phyloP scores from a whole-genome alignment of 2,329 filamentous ascomycete genomes.

The Aquanectria penicillioides region DNA sequence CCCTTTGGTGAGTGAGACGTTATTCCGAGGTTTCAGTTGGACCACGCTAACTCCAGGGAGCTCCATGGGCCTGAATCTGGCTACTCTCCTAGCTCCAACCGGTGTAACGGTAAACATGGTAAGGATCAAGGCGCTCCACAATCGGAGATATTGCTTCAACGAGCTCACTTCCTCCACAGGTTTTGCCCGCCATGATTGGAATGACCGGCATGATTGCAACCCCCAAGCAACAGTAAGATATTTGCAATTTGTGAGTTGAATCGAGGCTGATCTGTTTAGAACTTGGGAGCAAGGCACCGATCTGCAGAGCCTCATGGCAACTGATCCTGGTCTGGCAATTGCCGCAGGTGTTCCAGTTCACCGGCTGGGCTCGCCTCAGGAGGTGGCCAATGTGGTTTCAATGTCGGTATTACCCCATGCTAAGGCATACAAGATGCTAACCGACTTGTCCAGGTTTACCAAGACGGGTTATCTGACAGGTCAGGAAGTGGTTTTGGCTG shows the following conservation, averaged over 20 bases:
- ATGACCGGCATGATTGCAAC: conserved; percentile 48
- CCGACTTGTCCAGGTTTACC: not conserved
- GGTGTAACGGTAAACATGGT: conserved; percentile 48
- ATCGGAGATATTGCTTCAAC: not conserved
- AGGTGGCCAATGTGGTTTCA: conserved; percentile 46
- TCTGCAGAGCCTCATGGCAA: conserved; percentile 40
- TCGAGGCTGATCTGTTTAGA: conserved; percentile 24
- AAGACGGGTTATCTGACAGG: conserved; percentile 18
- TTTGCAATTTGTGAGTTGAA: not conserved
- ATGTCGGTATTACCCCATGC: conserved; percentile 40
- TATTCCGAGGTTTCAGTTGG: not conserved
- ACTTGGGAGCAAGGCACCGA: conserved; percentile 43
- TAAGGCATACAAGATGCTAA: not conserved
- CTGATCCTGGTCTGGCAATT: conserved; percentile 48
- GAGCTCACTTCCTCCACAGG: conserved; percentile 22
- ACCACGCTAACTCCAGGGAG: conserved; percentile 26
- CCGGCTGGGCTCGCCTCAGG: conserved; percentile 46
- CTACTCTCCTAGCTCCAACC: conserved; percentile 44
- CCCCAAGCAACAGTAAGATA: conserved; percentile 40
- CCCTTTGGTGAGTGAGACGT: conserved; percentile 30
- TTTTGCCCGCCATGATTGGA: conserved; percentile 48
- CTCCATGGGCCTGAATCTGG: conserved; percentile 47
- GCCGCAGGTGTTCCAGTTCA: conserved; percentile 47
- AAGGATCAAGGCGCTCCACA: conserved; percentile 9
- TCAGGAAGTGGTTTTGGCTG: conserved; percentile 15